These are phyloP conservation scores for Claviceps monticola DNA, from an alignment of 2,329 filamentous ascomycete species.

Conservation along the genomic window DNA sequence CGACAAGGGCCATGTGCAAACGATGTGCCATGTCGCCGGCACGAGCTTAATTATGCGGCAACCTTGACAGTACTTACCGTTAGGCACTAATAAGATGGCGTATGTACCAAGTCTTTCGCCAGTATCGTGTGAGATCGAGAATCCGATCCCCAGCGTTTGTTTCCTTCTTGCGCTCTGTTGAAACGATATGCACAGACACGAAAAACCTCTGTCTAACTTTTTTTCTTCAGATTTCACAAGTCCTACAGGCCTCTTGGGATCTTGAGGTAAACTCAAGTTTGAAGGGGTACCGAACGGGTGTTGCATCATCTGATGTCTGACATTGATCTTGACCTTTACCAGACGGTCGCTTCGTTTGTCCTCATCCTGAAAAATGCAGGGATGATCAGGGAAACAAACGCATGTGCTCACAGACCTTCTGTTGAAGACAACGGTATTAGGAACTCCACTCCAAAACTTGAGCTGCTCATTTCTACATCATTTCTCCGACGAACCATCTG, in stretches of 20 bases:
- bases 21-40: no score
- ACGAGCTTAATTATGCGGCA: neutral
- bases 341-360: no score
- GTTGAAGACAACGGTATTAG: no score
- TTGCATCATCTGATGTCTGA: no score
- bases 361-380: no score
- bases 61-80: neutral
- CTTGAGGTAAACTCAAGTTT: neutral
- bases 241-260: neutral
- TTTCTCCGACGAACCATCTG: no score
- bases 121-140: neutral
- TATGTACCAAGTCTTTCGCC: neutral
- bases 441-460: no score
- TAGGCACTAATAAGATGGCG: neutral
- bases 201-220: neutral
- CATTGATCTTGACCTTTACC: no score
- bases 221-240: neutral
- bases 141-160: neutral
- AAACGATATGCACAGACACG: neutral
- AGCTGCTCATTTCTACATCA: no score
- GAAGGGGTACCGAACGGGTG: neutral
- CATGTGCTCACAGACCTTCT: conserved; percentile 11
- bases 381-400: no score
- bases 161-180: neutral
- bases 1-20: neutral